Evolutionary conservation across 441 rosid species (phyloP).

Genomic region (Gossypium aridum): DNA sequence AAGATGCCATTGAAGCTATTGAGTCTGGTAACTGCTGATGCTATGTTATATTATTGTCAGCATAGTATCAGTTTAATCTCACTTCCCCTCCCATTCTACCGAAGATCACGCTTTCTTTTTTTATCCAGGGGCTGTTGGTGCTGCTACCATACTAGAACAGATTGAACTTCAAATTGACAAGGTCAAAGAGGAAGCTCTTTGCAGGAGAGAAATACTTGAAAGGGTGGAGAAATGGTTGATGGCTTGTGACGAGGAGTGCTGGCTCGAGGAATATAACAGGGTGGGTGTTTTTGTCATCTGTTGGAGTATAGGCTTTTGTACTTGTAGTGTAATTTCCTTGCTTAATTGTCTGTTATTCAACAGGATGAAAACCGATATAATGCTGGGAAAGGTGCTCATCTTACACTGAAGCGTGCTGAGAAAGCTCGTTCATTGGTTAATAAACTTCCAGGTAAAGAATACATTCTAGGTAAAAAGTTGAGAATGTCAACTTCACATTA

Average conservation of each 20-base stretch:
- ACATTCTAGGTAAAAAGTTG: neutral
- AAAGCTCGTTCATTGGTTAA: slow-evolving; percentile 90
- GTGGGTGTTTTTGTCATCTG: slow-evolving; percentile 28
- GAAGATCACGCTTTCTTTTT: no score
- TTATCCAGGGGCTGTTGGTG: slow-evolving; percentile 46
- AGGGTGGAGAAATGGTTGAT: slow-evolving; percentile 88
- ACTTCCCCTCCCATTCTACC: no score
- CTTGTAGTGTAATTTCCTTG: no score
- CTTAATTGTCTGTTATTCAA: slow-evolving; percentile 15
- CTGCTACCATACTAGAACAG: slow-evolving; percentile 58
- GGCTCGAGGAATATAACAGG: slow-evolving; percentile 99
- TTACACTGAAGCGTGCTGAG: slow-evolving; percentile 93
- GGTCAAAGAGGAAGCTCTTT: slow-evolving; percentile 83
- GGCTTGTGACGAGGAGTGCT: slow-evolving; percentile 95
- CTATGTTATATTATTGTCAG: no score
- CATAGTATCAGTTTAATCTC: no score
- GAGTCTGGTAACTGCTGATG: slow-evolving; percentile 52
- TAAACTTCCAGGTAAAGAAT: slow-evolving; percentile 72
- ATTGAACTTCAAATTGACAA: slow-evolving; percentile 77
- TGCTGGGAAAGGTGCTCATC: slow-evolving; percentile 98
- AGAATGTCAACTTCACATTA: neutral
- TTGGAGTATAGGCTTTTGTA: neutral
- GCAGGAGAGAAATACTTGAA: slow-evolving; percentile 87
- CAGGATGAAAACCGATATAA: slow-evolving; percentile 94
- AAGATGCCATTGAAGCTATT: slow-evolving; percentile 62